phyloP scores from a whole-genome alignment of 306 rosid species.

The Rosa lucieae region DNA sequence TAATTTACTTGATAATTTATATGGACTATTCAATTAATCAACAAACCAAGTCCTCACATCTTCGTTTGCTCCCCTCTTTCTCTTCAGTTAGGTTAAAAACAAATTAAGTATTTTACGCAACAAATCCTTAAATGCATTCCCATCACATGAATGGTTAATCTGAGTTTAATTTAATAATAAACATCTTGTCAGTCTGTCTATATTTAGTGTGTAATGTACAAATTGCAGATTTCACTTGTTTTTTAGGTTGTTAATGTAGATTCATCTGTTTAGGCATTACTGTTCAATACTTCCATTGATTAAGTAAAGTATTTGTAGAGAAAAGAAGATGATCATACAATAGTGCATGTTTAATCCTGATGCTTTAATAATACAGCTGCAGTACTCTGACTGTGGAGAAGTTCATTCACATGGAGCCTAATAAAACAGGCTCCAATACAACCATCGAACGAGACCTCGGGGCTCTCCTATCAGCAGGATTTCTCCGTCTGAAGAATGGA shows the following conservation, averaged over 20 bases:
- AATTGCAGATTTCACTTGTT: neutral
- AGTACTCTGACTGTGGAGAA: slow-evolving; percentile 46
- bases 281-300: neutral
- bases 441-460: slow-evolving; percentile 24
- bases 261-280: neutral
- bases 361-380: slow-evolving; percentile 7
- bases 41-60: neutral
- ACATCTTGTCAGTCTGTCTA: too few species aligned
- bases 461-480: slow-evolving; percentile 27
- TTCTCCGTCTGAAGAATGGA: slow-evolving; percentile 33
- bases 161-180: too few species aligned
- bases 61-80: too few species aligned
- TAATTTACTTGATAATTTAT: too few species aligned
- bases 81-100: too few species aligned
- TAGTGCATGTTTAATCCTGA: neutral
- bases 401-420: slow-evolving; percentile 44
- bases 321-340: neutral
- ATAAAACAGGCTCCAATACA: slow-evolving; percentile 22
- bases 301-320: neutral
- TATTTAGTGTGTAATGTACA: neutral
- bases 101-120: too few species aligned
- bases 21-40: neutral
- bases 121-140: too few species aligned
- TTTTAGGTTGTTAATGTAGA: neutral
- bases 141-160: too few species aligned